phyloP scores from a whole-genome alignment of 495 filamentous ascomycete genomes.

The Cladorrhinum samala region DNA sequence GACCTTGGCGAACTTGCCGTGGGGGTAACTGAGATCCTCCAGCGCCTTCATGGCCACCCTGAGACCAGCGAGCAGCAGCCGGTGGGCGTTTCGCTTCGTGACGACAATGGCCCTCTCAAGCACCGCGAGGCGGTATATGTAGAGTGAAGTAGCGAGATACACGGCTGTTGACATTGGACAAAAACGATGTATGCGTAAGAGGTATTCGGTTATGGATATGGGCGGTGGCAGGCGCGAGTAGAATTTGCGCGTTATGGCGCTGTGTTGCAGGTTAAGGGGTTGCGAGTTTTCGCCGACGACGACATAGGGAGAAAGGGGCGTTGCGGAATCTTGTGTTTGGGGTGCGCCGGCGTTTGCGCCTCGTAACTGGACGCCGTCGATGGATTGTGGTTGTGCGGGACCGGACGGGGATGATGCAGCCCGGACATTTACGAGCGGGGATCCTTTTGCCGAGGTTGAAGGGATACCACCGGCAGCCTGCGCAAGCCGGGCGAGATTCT shows the following conservation, averaged over 20 bases:
- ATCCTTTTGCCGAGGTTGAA: slow-evolving; percentile 16
- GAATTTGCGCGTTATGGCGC: slow-evolving; percentile 81
- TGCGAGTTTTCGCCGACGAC: slow-evolving; percentile 57
- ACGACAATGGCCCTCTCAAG: slow-evolving; percentile 67
- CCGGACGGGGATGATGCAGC: slow-evolving; percentile 9
- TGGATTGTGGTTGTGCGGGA: slow-evolving; percentile 18
- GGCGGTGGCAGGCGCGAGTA: slow-evolving; percentile 79
- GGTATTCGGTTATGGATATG: slow-evolving; percentile 77
- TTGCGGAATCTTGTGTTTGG: slow-evolving; percentile 6
- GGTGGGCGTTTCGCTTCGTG: slow-evolving; percentile 77
- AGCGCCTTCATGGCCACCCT: slow-evolving; percentile 87
- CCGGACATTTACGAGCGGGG: slow-evolving; percentile 11
- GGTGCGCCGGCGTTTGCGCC: slow-evolving; percentile 19
- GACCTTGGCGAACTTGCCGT: slow-evolving; percentile 76
- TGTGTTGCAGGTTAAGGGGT: slow-evolving; percentile 61
- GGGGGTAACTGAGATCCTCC: slow-evolving; percentile 82
- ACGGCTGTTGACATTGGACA: slow-evolving; percentile 96
- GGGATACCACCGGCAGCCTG: slow-evolving; percentile 23
- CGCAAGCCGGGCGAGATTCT: slow-evolving; percentile 34
- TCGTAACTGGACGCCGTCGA: slow-evolving; percentile 43
- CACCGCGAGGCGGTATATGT: slow-evolving; percentile 74
- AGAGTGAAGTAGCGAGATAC: slow-evolving; percentile 86
- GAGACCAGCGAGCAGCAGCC: slow-evolving; percentile 76
- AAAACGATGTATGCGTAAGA: slow-evolving; percentile 77
- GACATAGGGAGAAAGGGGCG: slow-evolving; percentile 40